Conservation (phyloP, 352 stramenopile species). For the Pythium aquatile region DNA sequence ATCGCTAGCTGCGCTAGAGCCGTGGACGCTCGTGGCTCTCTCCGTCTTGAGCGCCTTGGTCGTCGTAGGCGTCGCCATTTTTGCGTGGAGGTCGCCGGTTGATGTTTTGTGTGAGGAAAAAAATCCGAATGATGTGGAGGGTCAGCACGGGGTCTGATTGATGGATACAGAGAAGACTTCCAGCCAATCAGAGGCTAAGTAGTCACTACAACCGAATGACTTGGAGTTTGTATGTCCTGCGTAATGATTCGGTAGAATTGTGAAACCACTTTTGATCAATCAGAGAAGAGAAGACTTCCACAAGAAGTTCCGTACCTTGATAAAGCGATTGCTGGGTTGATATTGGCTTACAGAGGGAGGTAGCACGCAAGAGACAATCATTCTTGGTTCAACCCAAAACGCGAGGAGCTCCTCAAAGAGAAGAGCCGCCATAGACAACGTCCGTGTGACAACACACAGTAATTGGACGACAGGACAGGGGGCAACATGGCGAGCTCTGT, state of each 20-base stretch:
- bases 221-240: neutral
- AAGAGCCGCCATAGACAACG: neutral
- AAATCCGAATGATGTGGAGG: constrained; percentile 3
- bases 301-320: neutral
- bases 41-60: constrained; percentile 18
- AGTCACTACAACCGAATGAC: neutral
- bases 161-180: neutral
- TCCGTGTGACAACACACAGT: neutral
- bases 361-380: constrained; percentile 2
- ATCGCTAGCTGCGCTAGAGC: neutral
- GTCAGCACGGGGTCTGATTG: neutral
- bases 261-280: constrained; percentile 11
- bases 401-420: neutral
- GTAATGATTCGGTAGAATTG: constrained; percentile 5
- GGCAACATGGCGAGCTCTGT: neutral
- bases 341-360: neutral
- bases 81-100: neutral
- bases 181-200: constrained; percentile 1
- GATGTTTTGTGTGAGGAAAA: neutral
- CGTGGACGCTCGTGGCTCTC: neutral
- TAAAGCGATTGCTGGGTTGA: constrained; percentile 17
- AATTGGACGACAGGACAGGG: neutral
- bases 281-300: neutral
- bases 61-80: neutral
- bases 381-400: constrained; percentile 12